These are phyloP conservation scores for Conticribra weissflogii DNA, from an alignment of 108 stramenopile genomes.

Conservation along the genomic window DNA sequence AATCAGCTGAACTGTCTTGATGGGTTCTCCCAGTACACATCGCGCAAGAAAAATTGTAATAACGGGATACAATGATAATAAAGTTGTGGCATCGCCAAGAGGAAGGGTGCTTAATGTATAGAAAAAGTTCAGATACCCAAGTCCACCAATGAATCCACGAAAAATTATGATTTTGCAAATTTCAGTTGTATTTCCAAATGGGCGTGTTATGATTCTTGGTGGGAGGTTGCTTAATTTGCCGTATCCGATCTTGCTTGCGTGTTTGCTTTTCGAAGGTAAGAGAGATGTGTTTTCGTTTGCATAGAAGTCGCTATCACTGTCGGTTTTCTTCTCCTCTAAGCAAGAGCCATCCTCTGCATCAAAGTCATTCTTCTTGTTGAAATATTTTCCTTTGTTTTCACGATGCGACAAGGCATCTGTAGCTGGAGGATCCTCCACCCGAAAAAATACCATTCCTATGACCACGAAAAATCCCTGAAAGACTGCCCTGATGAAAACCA, in stretches of 20 bases:
- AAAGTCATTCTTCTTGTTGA: too few species aligned
- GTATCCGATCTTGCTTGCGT: too few species aligned
- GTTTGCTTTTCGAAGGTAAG: too few species aligned
- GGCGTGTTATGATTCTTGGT: slow-evolving; percentile 12
- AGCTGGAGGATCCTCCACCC: slow-evolving; percentile 11
- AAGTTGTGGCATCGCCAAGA: slow-evolving; percentile 57
- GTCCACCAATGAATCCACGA: slow-evolving; percentile 51
- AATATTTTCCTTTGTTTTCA: not conserved
- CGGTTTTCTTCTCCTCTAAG: too few species aligned
- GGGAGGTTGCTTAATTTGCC: not conserved
- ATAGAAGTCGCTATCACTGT: too few species aligned
- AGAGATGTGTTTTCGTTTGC: too few species aligned
- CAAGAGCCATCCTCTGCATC: too few species aligned
- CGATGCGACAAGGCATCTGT: slow-evolving; percentile 6
- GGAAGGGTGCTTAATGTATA: slow-evolving; percentile 46
- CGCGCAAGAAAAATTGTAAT: slow-evolving; percentile 48
- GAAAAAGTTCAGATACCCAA: slow-evolving; percentile 48
- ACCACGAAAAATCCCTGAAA: slow-evolving; percentile 52
- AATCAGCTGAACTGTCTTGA: slow-evolving; percentile 28
- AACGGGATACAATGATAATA: slow-evolving; percentile 54
- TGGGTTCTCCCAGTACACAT: slow-evolving; percentile 41
- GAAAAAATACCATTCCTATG: slow-evolving; percentile 32
- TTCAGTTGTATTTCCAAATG: slow-evolving; percentile 30
- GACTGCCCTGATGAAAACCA: slow-evolving; percentile 50
- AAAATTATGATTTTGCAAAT: slow-evolving; percentile 26